Percentiles rank a stretch among this genome's conserved stretches.
Conservation (phyloP, 1,284 basidiomycete species). For the Tylopilus sp. region DNA sequence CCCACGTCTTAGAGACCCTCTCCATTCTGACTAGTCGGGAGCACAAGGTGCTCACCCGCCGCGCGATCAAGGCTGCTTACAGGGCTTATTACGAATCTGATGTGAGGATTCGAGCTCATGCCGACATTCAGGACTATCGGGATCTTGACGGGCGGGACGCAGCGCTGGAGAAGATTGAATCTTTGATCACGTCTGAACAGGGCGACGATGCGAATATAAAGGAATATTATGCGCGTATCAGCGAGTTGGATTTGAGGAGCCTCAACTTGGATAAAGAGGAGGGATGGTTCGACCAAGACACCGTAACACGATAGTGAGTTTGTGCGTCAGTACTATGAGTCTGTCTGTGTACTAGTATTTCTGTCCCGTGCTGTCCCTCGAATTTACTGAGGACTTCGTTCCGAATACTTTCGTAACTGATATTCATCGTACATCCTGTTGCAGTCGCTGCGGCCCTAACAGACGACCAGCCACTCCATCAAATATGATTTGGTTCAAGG, state of each 20-base stretch:
- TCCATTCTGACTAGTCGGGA: background rate
- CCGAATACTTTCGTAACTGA: slow-evolving; percentile 38
- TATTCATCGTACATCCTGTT: slow-evolving; percentile 61
- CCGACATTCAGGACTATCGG: background rate
- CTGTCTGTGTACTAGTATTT: too few species aligned
- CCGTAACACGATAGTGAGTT: too few species aligned
- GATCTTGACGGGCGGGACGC: background rate
- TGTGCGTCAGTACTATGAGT: too few species aligned
- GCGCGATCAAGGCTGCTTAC: background rate
- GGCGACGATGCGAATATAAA: background rate
- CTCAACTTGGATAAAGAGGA: background rate
- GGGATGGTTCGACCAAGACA: too few species aligned
- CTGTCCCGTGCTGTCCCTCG: too few species aligned
- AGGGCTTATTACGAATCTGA: background rate
- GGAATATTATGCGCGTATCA: background rate
- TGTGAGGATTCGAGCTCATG: background rate
- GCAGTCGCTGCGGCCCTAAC: slow-evolving; percentile 35
- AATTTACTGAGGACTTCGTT: slow-evolving; percentile 48
- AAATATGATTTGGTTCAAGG: background rate
- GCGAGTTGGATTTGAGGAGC: background rate
- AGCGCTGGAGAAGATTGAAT: slow-evolving; percentile 2
- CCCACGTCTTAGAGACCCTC: background rate
- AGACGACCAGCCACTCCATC: background rate
- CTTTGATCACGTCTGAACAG: slow-evolving; percentile 1
- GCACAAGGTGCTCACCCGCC: slow-evolving; percentile 1